phyloP scores from a whole-genome alignment of 2,329 filamentous ascomycete species.

The Fusarium mundagurra region DNA sequence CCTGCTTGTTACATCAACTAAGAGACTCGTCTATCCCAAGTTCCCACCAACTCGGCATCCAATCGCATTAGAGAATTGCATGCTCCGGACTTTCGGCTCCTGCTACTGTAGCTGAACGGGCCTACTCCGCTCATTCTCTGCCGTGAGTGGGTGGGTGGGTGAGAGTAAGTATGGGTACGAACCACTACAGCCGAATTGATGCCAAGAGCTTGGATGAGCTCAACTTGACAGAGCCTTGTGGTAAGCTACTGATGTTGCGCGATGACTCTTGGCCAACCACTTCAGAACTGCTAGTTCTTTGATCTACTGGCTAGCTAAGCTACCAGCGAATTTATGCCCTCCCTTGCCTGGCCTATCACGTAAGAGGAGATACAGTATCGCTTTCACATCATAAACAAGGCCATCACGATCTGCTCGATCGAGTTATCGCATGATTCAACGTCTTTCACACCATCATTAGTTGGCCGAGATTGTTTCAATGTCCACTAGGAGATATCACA shows the following conservation, averaged over 20 bases:
- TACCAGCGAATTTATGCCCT: constrained; percentile 2
- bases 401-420: constrained; percentile 16
- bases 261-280: constrained; percentile 1
- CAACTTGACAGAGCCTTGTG: constrained; percentile 2
- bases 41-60: constrained; percentile 24
- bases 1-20: constrained; percentile 6
- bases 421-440: constrained; percentile 2
- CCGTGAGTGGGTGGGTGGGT: neutral
- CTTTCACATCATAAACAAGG: neutral
- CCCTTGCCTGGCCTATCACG: constrained; percentile 3
- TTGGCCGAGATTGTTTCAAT: neutral
- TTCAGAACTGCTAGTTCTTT: neutral
- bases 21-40: constrained; percentile 1
- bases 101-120: neutral
- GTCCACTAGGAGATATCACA: neutral
- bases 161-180: neutral
- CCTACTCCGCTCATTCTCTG: neutral
- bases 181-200: neutral
- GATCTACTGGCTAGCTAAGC: constrained; percentile 13
- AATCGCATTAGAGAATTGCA: constrained; percentile 12
- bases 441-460: neutral
- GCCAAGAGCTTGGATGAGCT: neutral
- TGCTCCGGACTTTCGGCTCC: constrained; percentile 16
- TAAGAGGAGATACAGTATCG: neutral
- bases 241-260: neutral